Evolutionary conservation across 2,329 filamentous ascomycete species (phyloP), one percentile per base, ranked within the genome.

Genomic region (Calonectria pteridis): DNA sequence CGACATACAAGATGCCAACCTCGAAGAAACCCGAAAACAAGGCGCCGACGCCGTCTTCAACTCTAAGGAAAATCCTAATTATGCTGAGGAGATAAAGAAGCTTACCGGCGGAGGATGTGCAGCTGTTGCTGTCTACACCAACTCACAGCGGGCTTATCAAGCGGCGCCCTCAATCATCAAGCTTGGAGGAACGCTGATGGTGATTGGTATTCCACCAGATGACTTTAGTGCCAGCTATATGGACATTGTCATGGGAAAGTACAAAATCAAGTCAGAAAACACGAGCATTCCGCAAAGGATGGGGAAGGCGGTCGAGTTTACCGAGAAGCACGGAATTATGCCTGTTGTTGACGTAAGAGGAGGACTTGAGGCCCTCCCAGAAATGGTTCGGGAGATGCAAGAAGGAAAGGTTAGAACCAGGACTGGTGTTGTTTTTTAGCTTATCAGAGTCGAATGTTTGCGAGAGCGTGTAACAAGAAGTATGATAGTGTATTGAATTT

Each of bases 21-120:
- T 87, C 1, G 81, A 82, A 28, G 82, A 84, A 73, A 82, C 83
- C 20, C 85, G 81, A 65, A 81, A 83, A 43, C 82, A 84, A 35
- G 84, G 86, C 46, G 86, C 86, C 31, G 85, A 86, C 67, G 81
- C 82, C 13, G 77, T 84, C n/a, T 85, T 86, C 80, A 87, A 87
- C 78, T 84, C 85, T n/a, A 80, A 80, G 66, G 83, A 81, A 3
- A 83, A 85, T 73, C 77, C 82, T 10, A 75, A 84, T 65, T 86
- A 85, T 69, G 77, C 82, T 11, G 79, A 81, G 9, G 81, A 86
- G 67, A 80, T 88, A 64, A 86, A 86, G 79, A 82, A 82, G 63
- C 77, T 86, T 31, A 86, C 86, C 0, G 82, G 81, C 6, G 85
- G 85, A 70, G 86, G 86, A 18, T 81, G 79, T 26, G 83, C 85